phyloP scores from a whole-genome alignment of 352 stramenopile genomes.

The Saprolegnia parasitica region DNA sequence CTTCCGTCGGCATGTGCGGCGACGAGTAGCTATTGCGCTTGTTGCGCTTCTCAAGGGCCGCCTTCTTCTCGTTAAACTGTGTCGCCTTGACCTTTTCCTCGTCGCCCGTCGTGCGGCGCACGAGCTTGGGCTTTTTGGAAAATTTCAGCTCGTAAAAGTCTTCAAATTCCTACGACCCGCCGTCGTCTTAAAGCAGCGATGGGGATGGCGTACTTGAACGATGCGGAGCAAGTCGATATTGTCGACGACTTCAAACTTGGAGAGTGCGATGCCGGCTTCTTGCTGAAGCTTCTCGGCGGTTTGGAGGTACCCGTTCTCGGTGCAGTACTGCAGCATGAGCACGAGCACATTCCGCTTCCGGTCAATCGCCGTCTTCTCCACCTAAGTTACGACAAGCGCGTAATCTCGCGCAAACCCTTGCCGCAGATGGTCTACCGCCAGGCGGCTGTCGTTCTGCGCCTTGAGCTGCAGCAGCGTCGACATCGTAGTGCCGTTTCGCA shows the following conservation, averaged over 20 bases:
- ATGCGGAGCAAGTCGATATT: constrained; percentile 88
- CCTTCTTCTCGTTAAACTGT: constrained; percentile 53
- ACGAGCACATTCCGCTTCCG: constrained; percentile 81
- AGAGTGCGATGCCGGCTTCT: constrained; percentile 74
- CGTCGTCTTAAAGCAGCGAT: neutral
- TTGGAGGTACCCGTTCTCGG: constrained; percentile 79
- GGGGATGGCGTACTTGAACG: constrained; percentile 46
- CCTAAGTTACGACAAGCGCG: too few species aligned
- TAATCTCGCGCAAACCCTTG: too few species aligned
- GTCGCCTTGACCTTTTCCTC: constrained; percentile 44
- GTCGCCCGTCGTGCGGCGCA: constrained; percentile 57
- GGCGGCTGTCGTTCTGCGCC: constrained; percentile 70
- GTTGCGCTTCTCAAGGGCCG: constrained; percentile 51
- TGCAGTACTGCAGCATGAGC: constrained; percentile 79
- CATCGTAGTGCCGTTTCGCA: constrained; percentile 36
- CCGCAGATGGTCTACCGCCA: constrained; percentile 40
- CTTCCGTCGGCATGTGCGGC: constrained; percentile 65
- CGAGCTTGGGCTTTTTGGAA: constrained; percentile 80
- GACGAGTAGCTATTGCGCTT: constrained; percentile 75
- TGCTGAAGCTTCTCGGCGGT: constrained; percentile 84
- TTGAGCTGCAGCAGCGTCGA: constrained; percentile 80
- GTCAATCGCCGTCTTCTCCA: constrained; percentile 85
- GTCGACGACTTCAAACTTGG: constrained; percentile 89
- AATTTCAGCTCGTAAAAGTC: constrained; percentile 92
- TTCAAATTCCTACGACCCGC: constrained; percentile 78